A percentile compares a stretch with the other conserved stretches of the same genome.
These are phyloP conservation scores for Acacia concinna DNA, from an alignment of 331 rosid genomes.

Conservation along the genomic window DNA sequence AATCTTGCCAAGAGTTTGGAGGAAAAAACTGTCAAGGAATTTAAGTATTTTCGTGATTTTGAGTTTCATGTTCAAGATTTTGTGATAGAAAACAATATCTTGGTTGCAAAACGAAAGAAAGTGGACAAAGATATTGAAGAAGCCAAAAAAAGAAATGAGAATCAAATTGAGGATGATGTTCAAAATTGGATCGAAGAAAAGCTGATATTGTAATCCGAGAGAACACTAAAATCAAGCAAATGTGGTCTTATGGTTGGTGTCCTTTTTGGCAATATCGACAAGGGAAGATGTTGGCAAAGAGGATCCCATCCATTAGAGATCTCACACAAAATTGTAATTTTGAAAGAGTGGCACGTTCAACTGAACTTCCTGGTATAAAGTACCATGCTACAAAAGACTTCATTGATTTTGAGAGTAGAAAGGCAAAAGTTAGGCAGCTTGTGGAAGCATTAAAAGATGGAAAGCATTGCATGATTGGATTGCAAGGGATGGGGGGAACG, in stretches of 20 bases:
- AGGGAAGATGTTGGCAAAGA: background rate
- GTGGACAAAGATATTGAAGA: background rate
- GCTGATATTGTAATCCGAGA: background rate
- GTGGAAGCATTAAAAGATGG: background rate
- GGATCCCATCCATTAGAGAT: background rate
- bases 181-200: background rate
- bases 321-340: background rate
- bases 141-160: background rate
- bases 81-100: background rate
- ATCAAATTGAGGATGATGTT: background rate
- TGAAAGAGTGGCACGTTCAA: background rate
- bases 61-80: background rate
- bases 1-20: background rate
- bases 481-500: constrained; percentile 6
- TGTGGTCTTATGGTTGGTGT: background rate
- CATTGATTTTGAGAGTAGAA: background rate
- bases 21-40: background rate
- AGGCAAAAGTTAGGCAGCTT: background rate
- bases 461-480: background rate
- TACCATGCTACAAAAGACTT: background rate
- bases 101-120: background rate
- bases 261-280: background rate
- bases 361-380: background rate
- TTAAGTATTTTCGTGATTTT: background rate
- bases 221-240: background rate